Evolutionary conservation across 2,329 filamentous ascomycete species (phyloP).

Genomic region (Dichotomopilus funicola): DNA sequence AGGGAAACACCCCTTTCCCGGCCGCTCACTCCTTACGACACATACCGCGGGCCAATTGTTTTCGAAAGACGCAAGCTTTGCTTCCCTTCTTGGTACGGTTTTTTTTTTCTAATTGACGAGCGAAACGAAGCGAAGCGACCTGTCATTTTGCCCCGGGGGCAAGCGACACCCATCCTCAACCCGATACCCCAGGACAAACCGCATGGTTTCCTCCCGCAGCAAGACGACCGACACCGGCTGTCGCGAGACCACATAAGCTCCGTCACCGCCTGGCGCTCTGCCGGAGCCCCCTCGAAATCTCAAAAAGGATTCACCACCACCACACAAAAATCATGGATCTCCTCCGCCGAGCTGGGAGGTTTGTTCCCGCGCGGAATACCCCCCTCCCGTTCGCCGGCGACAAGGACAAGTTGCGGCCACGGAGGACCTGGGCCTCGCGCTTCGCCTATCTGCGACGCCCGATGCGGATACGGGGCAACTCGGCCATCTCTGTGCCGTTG

Average conservation of each 20-base stretch:
- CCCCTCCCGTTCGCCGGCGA: conserved; percentile 46
- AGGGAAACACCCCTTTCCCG: not conserved
- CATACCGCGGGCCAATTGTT: not conserved
- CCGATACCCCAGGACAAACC: conserved; percentile 1
- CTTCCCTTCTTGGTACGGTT: not conserved
- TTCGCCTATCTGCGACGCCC: conserved; percentile 81
- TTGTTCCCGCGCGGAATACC: conserved; percentile 38
- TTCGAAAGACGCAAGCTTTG: not conserved
- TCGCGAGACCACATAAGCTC: not conserved
- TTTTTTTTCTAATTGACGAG: conserved; percentile 1
- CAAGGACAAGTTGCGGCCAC: conserved; percentile 39
- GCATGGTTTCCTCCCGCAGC: conserved; percentile 8
- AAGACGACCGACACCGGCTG: not conserved
- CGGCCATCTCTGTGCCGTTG: conserved; percentile 83
- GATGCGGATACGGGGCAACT: conserved; percentile 84
- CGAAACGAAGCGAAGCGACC: conserved; percentile 6
- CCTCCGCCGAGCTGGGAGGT: conserved; percentile 48
- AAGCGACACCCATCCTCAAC: not conserved
- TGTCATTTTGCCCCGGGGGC: not conserved
- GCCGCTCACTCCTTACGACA: not conserved
- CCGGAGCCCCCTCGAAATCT: conserved; percentile 21
- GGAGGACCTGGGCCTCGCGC: conserved; percentile 38
- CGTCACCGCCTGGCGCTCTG: conserved; percentile 10
- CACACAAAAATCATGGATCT: conserved; percentile 43
- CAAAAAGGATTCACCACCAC: no score